These are phyloP conservation scores for Suhomyces bribrorum DNA, from an alignment of 1,139 yeast genomes.

Conservation along the genomic window DNA sequence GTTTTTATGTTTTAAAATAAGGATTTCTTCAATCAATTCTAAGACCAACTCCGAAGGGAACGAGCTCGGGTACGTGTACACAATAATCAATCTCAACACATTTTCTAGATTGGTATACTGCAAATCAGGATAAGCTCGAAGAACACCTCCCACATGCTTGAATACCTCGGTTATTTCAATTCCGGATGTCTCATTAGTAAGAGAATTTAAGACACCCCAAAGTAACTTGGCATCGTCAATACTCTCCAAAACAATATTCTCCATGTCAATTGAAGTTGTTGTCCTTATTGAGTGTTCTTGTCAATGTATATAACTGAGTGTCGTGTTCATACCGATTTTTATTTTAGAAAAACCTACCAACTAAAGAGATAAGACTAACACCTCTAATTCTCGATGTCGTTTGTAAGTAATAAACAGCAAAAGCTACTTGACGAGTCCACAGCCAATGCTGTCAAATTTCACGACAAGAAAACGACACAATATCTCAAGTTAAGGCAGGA, in stretches of 20 bases:
- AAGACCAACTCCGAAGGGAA: background rate
- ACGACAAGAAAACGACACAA: conserved; percentile 36
- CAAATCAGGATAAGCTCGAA: background rate
- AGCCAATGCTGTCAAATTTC: conserved; percentile 31
- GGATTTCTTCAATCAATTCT: background rate
- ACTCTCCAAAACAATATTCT: background rate
- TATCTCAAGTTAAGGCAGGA: conserved; percentile 40
- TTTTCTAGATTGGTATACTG: conserved; percentile 11
- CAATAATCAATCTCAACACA: conserved; percentile 8
- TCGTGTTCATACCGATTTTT: background rate
- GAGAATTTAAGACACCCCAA: conserved; percentile 3
- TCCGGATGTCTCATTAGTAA: background rate
- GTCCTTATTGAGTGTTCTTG: background rate
- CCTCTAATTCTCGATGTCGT: conserved; percentile 27
- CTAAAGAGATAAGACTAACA: too few species aligned
- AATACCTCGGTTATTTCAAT: background rate
- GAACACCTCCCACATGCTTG: background rate
- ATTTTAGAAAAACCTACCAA: too few species aligned
- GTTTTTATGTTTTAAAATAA: too few species aligned
- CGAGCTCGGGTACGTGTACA: conserved; percentile 5
- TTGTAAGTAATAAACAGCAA: conserved; percentile 34
- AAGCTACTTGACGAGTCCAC: conserved; percentile 37
- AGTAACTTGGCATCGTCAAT: conserved; percentile 9
- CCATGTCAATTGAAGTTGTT: conserved; percentile 2
- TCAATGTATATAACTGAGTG: background rate